Conservation (phyloP, 2,329 filamentous ascomycete genomes). For the Talaromyces sp. region DNA sequence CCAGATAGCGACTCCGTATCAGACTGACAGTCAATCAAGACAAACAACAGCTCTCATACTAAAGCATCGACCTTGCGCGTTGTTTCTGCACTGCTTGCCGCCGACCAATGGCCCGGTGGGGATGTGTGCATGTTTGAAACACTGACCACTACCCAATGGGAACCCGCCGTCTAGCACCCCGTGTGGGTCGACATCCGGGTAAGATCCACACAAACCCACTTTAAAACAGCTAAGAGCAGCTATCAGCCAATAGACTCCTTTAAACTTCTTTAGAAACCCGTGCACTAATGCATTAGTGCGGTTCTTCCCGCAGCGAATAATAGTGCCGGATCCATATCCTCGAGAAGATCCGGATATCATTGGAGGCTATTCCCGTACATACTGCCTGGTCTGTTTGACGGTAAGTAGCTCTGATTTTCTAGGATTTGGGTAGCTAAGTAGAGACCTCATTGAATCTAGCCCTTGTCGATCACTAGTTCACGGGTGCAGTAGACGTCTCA, state of each 20-base stretch:
- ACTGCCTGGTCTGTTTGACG: not conserved
- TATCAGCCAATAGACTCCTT: not conserved
- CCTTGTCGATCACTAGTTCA: not conserved
- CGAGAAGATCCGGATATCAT: not conserved
- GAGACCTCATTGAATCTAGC: not conserved
- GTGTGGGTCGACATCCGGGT: not conserved
- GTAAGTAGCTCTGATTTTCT: not conserved
- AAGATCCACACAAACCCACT: not conserved
- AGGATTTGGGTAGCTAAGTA: not conserved
- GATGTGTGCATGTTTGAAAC: not conserved
- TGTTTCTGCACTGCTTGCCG: not conserved
- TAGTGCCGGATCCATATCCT: not conserved
- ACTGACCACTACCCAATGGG: not conserved
- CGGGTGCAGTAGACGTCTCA: not conserved
- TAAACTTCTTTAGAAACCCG: not conserved
- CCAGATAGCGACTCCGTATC: not conserved
- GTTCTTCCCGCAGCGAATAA: not conserved
- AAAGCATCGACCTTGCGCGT: not conserved
- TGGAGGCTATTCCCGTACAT: not conserved
- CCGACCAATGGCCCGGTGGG: not conserved
- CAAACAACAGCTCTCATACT: not conserved
- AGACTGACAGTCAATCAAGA: not conserved
- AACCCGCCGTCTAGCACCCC: not conserved
- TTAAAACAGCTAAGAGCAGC: not conserved
- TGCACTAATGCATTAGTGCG: not conserved